Evolutionary conservation across 805 yeast species (phyloP).

Genomic region (Candida manassasensis): DNA sequence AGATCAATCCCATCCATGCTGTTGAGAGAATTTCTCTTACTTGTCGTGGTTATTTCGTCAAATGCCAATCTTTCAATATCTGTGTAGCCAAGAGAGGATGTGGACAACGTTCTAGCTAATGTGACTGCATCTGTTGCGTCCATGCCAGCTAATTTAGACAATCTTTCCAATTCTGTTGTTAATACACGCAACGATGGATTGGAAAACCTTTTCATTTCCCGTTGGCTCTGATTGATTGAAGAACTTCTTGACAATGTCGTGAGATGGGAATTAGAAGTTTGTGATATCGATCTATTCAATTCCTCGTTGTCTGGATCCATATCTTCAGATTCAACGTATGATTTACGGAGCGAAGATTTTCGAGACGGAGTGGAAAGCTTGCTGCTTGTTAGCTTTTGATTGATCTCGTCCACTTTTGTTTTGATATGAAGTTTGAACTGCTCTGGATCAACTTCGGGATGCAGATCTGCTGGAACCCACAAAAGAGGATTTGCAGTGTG

Average conservation of each 20-base stretch:
- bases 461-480: constrained; percentile 96
- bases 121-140: constrained; percentile 79
- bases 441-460: constrained; percentile 93
- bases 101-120: constrained; percentile 72
- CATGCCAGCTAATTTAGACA: constrained; percentile 74
- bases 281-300: constrained; percentile 9
- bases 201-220: constrained; percentile 16
- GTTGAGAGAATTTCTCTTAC: constrained; percentile 6
- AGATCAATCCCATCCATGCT: background rate
- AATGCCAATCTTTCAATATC: constrained; percentile 44
- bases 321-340: background rate
- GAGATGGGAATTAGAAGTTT: constrained; percentile 1
- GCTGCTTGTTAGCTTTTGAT: constrained; percentile 33
- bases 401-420: constrained; percentile 47
- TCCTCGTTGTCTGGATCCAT: constrained; percentile 26
- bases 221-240: constrained; percentile 3
- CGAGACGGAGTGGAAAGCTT: constrained; percentile 22
- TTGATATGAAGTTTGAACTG: constrained; percentile 69
- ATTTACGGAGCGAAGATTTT: constrained; percentile 17
- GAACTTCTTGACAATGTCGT: background rate
- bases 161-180: constrained; percentile 67
- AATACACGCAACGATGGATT: constrained; percentile 68
- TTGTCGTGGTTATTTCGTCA: constrained; percentile 25
- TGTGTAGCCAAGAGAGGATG: constrained; percentile 59
- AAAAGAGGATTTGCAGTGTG: constrained; percentile 32